Evolutionary conservation across 805 yeast species (phyloP).

Genomic region (Starmerella sp.): DNA sequence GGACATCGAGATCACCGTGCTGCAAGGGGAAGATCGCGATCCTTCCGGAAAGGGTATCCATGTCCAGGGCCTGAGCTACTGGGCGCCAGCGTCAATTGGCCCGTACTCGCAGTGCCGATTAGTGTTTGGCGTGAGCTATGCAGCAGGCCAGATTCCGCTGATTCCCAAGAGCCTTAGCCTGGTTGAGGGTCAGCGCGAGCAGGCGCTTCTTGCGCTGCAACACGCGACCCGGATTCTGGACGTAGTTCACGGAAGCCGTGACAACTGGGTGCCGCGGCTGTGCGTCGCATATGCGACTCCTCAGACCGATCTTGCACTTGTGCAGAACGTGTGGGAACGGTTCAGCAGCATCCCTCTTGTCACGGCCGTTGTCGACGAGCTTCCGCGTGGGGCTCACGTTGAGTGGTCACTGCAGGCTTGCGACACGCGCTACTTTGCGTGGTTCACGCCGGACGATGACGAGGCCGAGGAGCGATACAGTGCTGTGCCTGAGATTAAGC

Average conservation of each 20-base stretch:
- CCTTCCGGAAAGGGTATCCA: slow-evolving; percentile 49
- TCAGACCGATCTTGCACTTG: background rate
- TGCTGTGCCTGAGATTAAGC: slow-evolving; percentile 10
- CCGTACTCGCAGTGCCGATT: slow-evolving; percentile 87
- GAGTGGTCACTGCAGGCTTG: slow-evolving; percentile 25
- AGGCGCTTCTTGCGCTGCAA: slow-evolving; percentile 53
- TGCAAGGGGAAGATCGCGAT: slow-evolving; percentile 26
- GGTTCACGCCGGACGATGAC: slow-evolving; percentile 19
- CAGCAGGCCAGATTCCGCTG: slow-evolving; percentile 89
- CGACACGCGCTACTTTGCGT: slow-evolving; percentile 17
- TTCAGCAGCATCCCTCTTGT: slow-evolving; percentile 17
- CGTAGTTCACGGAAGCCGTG: slow-evolving; percentile 36
- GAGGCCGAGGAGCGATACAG: slow-evolving; percentile 20
- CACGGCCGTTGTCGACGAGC: slow-evolving; percentile 18
- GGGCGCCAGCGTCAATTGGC: slow-evolving; percentile 98
- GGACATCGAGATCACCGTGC: slow-evolving; percentile 50
- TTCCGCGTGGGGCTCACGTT: slow-evolving; percentile 25
- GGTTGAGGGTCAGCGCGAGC: slow-evolving; percentile 24
- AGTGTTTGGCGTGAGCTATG: slow-evolving; percentile 39
- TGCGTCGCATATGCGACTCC: slow-evolving; percentile 48
- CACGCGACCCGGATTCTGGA: slow-evolving; percentile 56
- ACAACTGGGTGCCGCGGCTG: slow-evolving; percentile 32
- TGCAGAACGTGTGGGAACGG: slow-evolving; percentile 12
- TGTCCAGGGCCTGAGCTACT: slow-evolving; percentile 83
- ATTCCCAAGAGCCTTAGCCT: slow-evolving; percentile 60